A percentile compares a stretch with the other conserved stretches of the same genome.
Conservation (phyloP, 768 basidiomycete genomes). For the Xerocomus brunneocitrinus region DNA sequence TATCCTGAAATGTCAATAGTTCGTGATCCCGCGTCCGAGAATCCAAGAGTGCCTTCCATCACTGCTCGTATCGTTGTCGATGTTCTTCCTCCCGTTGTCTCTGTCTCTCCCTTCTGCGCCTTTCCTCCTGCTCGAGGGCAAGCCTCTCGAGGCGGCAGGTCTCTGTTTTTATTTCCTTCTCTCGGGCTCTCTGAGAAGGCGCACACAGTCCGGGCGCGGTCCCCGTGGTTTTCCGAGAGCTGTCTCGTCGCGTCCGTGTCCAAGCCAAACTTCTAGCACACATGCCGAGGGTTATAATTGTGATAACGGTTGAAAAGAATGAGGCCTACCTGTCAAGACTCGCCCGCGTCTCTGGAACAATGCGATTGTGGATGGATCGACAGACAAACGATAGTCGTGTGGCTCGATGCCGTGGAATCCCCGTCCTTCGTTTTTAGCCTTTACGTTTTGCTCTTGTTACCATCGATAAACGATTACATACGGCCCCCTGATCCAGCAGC, state of each 20-base stretch:
- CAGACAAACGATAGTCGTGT: no score
- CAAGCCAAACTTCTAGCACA: constrained; percentile 63
- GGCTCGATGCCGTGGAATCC: no score
- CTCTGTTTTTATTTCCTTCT: constrained; percentile 52
- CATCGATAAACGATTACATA: no score
- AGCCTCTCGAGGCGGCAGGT: constrained; percentile 45
- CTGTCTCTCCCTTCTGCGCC: constrained; percentile 46
- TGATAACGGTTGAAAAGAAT: no score
- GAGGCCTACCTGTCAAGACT: no score
- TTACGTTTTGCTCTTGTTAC: no score
- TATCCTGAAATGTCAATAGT: constrained; percentile 47
- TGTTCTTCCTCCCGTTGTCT: constrained; percentile 40
- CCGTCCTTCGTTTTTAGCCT: no score
- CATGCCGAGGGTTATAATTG: no score
- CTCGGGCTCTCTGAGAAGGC: constrained; percentile 50
- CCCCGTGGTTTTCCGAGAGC: constrained; percentile 90
- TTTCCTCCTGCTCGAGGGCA: constrained; percentile 49
- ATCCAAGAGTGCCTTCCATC: constrained; percentile 52
- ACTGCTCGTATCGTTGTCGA: constrained; percentile 49
- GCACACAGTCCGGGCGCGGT: constrained; percentile 93
- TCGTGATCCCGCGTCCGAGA: constrained; percentile 20
- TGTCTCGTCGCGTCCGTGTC: constrained; percentile 92
- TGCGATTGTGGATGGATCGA: no score
- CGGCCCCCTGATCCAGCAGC: no score
- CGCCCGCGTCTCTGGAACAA: no score